phyloP scores from a whole-genome alignment of 1,284 basidiomycete species.

The Ceratobasidium sp. region DNA sequence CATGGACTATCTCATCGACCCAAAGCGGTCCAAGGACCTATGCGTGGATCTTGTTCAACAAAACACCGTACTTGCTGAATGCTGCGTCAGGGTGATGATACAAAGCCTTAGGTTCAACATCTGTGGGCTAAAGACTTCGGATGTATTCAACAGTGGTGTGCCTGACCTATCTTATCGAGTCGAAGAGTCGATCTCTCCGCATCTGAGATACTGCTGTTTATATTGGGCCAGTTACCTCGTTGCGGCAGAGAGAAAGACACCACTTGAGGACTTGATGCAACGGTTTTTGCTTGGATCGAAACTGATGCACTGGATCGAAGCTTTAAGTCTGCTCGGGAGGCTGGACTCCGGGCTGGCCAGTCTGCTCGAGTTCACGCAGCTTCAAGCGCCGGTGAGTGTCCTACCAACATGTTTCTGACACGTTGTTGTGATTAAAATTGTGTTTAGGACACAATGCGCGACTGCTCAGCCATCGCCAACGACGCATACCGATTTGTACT shows the following conservation, averaged over 20 bases:
- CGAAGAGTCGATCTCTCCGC: neutral
- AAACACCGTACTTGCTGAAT: neutral
- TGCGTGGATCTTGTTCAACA: neutral
- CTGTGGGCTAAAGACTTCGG: constrained; percentile 11
- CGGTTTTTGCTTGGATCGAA: neutral
- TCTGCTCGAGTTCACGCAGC: neutral
- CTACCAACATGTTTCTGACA: too few relatives aligned
- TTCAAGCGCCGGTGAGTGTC: neutral
- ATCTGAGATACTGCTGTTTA: neutral
- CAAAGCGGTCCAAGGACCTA: neutral
- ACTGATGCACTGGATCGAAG: constrained; percentile 19
- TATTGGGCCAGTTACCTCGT: constrained; percentile 5
- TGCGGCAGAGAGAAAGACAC: too few relatives aligned
- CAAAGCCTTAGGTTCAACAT: constrained; percentile 20
- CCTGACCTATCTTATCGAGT: constrained; percentile 5
- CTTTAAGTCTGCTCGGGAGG: neutral
- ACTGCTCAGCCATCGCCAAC: neutral
- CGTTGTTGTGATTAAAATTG: neutral
- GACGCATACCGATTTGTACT: neutral
- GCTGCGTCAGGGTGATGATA: neutral
- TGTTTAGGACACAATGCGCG: neutral
- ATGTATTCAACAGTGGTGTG: neutral
- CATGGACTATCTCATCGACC: neutral
- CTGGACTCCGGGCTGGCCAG: neutral
- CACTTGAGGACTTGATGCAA: neutral